These are phyloP conservation scores for Barnettozyma californica DNA, from an alignment of 805 yeast species.

Conservation along the genomic window DNA sequence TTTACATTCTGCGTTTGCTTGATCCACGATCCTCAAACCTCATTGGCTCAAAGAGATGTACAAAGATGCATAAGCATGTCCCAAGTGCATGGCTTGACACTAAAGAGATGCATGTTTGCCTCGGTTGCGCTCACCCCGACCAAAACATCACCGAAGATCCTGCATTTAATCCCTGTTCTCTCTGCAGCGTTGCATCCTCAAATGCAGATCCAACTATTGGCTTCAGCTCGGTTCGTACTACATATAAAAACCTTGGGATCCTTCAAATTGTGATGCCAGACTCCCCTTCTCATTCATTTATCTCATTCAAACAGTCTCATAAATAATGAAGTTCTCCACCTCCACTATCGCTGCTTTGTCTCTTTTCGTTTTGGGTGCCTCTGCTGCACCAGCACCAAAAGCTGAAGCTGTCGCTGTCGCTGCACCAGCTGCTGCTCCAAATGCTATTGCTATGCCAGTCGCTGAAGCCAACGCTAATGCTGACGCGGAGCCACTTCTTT, in stretches of 20 bases:
- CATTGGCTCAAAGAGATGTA: neutral
- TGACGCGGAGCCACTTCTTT: conserved; percentile 2
- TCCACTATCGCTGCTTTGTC: conserved; percentile 29
- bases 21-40: neutral
- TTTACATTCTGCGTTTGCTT: neutral
- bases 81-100: neutral
- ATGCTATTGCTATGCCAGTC: conserved; percentile 8
- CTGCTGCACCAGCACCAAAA: conserved; percentile 16
- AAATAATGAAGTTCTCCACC: conserved; percentile 23
- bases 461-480: conserved; percentile 4
- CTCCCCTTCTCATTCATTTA: too few relatives aligned
- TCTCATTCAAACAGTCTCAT: too few relatives aligned
- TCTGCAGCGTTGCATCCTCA: too few relatives aligned
- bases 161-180: neutral
- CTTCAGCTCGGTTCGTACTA: too few relatives aligned
- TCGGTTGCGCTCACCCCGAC: neutral
- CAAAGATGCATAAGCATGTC: neutral
- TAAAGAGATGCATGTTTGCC: neutral
- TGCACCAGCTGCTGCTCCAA: conserved; percentile 9
- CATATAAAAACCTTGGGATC: too few relatives aligned
- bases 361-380: conserved; percentile 27
- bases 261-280: too few relatives aligned
- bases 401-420: conserved; percentile 11
- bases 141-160: neutral
- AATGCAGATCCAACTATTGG: too few relatives aligned